Percentiles rank a stretch among this genome's conserved stretches.
Evolutionary conservation across 2,329 filamentous ascomycete species (phyloP).

Genomic region (Periconia sp.): DNA sequence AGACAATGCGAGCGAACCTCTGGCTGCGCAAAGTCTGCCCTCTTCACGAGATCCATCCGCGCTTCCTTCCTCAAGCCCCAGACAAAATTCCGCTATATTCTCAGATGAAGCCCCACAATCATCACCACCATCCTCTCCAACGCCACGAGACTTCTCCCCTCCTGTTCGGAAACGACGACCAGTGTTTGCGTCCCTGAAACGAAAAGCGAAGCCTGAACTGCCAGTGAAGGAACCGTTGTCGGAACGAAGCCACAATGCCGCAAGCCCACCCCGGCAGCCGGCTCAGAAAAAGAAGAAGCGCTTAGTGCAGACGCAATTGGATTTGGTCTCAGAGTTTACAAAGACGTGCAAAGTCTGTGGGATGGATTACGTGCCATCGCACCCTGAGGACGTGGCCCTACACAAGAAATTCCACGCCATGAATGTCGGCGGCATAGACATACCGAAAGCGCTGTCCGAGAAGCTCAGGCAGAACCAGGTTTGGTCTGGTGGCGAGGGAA

Average conservation of each 20-base stretch:
- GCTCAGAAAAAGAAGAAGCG: slow-evolving; percentile 32
- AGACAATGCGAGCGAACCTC: slow-evolving; percentile 8
- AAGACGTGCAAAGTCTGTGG: slow-evolving; percentile 62
- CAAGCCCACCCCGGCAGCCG: slow-evolving; percentile 26
- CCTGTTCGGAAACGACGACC: slow-evolving; percentile 45
- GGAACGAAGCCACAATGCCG: slow-evolving; percentile 38
- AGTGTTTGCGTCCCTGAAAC: slow-evolving; percentile 52
- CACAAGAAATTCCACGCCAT: slow-evolving; percentile 67
- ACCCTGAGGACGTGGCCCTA: slow-evolving; percentile 61
- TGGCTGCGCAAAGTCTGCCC: slow-evolving; percentile 2
- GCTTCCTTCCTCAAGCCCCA: slow-evolving; percentile 32
- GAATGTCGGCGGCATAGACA: slow-evolving; percentile 62
- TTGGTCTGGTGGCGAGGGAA: slow-evolving; percentile 48
- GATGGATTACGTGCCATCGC: slow-evolving; percentile 68
- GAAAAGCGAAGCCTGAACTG: slow-evolving; percentile 17
- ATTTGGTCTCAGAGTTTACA: slow-evolving; percentile 57
- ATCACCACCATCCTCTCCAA: slow-evolving; percentile 37
- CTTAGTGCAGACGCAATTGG: slow-evolving; percentile 63
- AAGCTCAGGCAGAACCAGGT: slow-evolving; percentile 55
- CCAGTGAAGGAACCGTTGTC: slow-evolving; percentile 18
- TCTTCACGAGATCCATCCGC: slow-evolving; percentile 13
- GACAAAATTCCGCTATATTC: slow-evolving; percentile 37
- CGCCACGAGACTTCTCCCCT: slow-evolving; percentile 23
- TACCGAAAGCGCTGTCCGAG: slow-evolving; percentile 60
- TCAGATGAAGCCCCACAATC: slow-evolving; percentile 43